Evolutionary conservation across 148 eudicot genomes (phyloP).

Genomic region (Chenopodium suecicum): DNA sequence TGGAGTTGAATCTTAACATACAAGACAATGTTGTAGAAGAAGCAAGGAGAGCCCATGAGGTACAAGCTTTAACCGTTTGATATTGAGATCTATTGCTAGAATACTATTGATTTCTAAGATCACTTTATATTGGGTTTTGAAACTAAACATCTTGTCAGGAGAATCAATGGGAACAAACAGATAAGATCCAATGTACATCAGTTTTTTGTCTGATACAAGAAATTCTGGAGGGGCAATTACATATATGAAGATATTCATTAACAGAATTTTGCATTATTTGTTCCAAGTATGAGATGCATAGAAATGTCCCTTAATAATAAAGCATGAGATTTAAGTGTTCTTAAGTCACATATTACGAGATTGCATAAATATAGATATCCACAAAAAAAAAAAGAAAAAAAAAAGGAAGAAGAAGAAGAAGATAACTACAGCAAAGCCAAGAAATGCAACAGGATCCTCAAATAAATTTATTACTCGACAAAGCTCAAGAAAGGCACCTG

Average conservation of each 20-base stretch:
- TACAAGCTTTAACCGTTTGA: neutral
- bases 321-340: neutral
- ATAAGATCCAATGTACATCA: neutral
- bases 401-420: neutral
- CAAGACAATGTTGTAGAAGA: neutral
- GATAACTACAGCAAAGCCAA: neutral
- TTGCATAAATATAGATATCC: neutral
- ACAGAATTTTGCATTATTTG: neutral
- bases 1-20: neutral
- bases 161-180: neutral
- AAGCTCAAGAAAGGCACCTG: slow-evolving; percentile 43
- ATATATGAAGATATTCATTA: neutral
- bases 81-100: neutral
- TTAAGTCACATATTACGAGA: neutral
- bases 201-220: neutral
- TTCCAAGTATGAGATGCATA: neutral
- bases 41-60: neutral
- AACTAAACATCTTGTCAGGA: neutral
- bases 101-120: neutral
- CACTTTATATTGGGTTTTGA: neutral
- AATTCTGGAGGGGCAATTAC: neutral
- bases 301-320: neutral
- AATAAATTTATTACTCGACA: neutral
- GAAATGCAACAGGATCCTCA: neutral
- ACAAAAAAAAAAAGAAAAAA: neutral